Evolutionary conservation across 2,329 filamentous ascomycete species (phyloP).

Genomic region (Fusarium sp.): DNA sequence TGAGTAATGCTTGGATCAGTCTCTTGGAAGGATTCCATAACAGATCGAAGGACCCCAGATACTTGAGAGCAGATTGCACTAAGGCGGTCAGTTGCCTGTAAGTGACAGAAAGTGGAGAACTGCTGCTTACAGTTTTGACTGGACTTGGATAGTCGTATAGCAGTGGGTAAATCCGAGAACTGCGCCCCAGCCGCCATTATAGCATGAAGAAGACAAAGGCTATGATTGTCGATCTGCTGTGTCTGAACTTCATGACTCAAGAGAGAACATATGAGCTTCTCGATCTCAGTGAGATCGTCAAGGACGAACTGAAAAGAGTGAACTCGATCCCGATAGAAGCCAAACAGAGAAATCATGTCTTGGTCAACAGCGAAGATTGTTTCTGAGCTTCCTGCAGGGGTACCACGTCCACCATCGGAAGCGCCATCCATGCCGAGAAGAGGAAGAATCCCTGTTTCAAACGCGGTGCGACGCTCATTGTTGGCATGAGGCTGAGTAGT

Average conservation of each 20-base stretch:
- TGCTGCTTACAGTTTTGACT: slow-evolving; percentile 8
- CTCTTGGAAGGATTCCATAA: slow-evolving; percentile 27
- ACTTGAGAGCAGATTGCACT: slow-evolving; percentile 20
- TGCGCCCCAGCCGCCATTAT: slow-evolving; percentile 35
- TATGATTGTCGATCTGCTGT: not conserved
- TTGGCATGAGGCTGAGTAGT: not conserved
- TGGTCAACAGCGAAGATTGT: not conserved
- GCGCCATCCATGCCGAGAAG: slow-evolving; percentile 17
- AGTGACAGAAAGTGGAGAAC: rapidly evolving
- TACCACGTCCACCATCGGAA: not conserved
- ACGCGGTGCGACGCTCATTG: slow-evolving; percentile 16
- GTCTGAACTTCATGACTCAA: not conserved
- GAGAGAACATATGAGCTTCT: slow-evolving; percentile 25
- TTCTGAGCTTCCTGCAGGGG: not conserved
- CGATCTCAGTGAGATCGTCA: slow-evolving; percentile 17
- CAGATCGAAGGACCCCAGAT: slow-evolving; percentile 13
- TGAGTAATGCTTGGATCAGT: slow-evolving; percentile 25
- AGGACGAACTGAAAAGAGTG: slow-evolving; percentile 26
- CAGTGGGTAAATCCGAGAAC: slow-evolving; percentile 21
- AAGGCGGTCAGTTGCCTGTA: not conserved
- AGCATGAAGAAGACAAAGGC: slow-evolving; percentile 29
- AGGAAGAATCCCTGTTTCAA: slow-evolving; percentile 31
- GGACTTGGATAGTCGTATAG: slow-evolving; percentile 1
- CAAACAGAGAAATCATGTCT: slow-evolving; percentile 29
- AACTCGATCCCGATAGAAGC: slow-evolving; percentile 22